Evolutionary conservation across 805 yeast genomes (phyloP), one percentile per base, ranked within the genome.

Genomic region (Metschnikowia lachancei): DNA sequence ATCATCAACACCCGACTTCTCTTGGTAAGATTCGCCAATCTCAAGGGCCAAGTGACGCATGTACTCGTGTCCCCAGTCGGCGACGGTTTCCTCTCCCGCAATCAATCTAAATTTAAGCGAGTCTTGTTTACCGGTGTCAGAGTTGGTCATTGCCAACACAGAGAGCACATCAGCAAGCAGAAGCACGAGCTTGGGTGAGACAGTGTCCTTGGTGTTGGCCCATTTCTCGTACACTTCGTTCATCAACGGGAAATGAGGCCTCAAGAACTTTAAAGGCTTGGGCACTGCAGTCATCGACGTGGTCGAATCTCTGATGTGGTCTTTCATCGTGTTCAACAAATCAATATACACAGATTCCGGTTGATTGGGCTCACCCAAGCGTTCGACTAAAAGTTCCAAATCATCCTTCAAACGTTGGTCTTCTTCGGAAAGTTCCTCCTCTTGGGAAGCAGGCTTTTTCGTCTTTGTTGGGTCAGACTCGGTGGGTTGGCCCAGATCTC

Each of bases 231-330:
- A 86, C 33, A 87, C 68, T 45, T 72, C 76, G 29, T 80, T 79
- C 59, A 94, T 74, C n/a, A 75, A 59, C 17, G 84, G 82, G 63
- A 84, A 94, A 60, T 82, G 87, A 7, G 97, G 96, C 60, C 96
- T 82, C 54, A 94, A 76, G 64, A 94, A 94, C 72, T 94, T 95
- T 69, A 94, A 79, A 4, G 99, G 99, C 67, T 94, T 94, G 32
- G 99, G 99, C 42, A 94, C 99, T 2, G 99, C 99, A 1, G 99
- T 94, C 97, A 94, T 94, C 8, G 97, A 91, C 32, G 97, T 87
- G 2, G 99, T 94, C 11, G 97, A 87, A 45, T 94, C 95, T 55
- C 88, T 81, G 59, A 94, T 91, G 58, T 81, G 81, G 40, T 76
- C 78, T 61, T 89, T 90, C 65, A 94, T 77, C 43, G 83, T 75